phyloP scores from a whole-genome alignment of 768 basidiomycete genomes.

The Lentinula guzmanii region DNA sequence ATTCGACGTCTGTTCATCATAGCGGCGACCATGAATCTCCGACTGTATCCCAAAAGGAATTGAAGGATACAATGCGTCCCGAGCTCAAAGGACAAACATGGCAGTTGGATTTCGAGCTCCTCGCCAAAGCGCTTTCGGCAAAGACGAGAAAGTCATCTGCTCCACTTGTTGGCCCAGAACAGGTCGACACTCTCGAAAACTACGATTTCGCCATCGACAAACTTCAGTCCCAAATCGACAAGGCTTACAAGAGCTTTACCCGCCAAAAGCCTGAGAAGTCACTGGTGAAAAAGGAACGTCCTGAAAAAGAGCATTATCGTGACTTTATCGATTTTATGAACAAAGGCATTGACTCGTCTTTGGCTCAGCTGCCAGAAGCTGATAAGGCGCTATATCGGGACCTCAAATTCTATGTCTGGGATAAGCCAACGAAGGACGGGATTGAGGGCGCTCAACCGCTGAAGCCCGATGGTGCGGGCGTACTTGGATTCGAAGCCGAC shows the following conservation, averaged over 20 bases:
- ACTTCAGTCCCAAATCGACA: not conserved
- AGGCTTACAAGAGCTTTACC: not conserved
- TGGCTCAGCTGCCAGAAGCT: not conserved
- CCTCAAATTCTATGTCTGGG: not conserved
- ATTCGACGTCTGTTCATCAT: not conserved
- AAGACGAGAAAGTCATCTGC: not conserved
- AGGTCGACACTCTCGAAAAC: slow-evolving; percentile 2
- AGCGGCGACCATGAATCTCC: not conserved
- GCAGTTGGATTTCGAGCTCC: not conserved
- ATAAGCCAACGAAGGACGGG: not conserved
- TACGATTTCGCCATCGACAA: slow-evolving; percentile 4
- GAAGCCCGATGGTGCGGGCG: not conserved
- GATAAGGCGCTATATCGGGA: not conserved
- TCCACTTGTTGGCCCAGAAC: not conserved
- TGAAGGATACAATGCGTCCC: not conserved
- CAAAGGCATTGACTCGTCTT: not conserved
- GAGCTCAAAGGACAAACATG: not conserved
- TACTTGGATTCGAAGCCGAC: no score
- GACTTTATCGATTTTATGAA: not conserved
- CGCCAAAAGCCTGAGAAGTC: no score
- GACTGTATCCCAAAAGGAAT: not conserved
- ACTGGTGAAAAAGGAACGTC: no score
- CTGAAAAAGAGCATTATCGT: not conserved
- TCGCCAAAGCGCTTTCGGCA: not conserved
- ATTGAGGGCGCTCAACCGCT: not conserved